Conservation (phyloP, 2,329 filamentous ascomycete species). For the Conoideocrella luteorostrata region DNA sequence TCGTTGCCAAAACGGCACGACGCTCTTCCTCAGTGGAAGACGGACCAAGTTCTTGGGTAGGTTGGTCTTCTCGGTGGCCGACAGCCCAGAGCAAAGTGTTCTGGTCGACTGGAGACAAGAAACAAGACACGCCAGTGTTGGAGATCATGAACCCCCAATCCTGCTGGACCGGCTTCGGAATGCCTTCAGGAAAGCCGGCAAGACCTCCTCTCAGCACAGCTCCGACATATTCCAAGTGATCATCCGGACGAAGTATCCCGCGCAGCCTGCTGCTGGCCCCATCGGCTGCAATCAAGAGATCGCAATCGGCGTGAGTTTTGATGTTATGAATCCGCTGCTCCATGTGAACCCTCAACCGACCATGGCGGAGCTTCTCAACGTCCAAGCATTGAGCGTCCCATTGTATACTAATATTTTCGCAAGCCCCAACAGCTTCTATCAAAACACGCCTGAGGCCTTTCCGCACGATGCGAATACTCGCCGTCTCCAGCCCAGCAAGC, state of each 20-base stretch:
- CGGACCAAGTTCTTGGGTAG: slow-evolving; percentile 12
- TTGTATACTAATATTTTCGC: background rate
- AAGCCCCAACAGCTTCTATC: slow-evolving; percentile 6
- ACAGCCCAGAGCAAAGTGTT: slow-evolving; percentile 32
- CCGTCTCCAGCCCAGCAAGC: slow-evolving; percentile 24
- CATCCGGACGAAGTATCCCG: slow-evolving; percentile 25
- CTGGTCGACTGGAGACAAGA: slow-evolving; percentile 33
- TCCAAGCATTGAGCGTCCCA: background rate
- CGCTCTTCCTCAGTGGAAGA: slow-evolving; percentile 16
- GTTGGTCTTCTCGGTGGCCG: slow-evolving; percentile 20
- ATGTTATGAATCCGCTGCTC: slow-evolving; percentile 3
- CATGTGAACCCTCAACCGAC: slow-evolving; percentile 1
- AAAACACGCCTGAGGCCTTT: background rate
- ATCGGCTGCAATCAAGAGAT: slow-evolving; percentile 35
- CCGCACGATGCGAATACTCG: background rate
- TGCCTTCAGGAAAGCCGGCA: slow-evolving; percentile 22
- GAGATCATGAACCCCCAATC: slow-evolving; percentile 29
- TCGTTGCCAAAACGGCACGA: slow-evolving; percentile 23
- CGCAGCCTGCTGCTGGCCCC: slow-evolving; percentile 32
- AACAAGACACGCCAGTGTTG: slow-evolving; percentile 28
- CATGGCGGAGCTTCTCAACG: background rate
- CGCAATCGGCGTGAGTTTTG: slow-evolving; percentile 17
- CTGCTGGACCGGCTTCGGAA: slow-evolving; percentile 23
- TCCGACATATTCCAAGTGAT: slow-evolving; percentile 28
- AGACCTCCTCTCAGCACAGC: slow-evolving; percentile 27